Conservation (phyloP, 31 red algal species). For the Porphyra umbilicalis region DNA sequence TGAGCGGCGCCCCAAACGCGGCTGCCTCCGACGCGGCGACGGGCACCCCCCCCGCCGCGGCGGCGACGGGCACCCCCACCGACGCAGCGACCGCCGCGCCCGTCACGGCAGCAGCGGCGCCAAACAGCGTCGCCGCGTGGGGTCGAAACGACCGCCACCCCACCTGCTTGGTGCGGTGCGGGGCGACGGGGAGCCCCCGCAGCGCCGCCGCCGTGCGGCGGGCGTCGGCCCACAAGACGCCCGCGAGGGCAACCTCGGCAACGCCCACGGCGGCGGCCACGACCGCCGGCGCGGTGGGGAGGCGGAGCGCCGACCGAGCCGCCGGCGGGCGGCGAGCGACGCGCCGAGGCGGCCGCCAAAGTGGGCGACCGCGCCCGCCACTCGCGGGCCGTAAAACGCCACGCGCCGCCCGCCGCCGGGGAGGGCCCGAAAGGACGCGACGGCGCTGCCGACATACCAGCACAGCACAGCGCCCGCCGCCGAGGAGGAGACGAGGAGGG, state of each 20-base stretch:
- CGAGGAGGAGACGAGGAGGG: background rate
- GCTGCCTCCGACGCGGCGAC: background rate
- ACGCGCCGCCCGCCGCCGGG: background rate
- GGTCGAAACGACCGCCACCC: background rate
- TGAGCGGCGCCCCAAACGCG: background rate
- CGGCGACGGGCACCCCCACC: background rate
- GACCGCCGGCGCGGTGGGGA: background rate
- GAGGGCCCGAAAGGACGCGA: background rate
- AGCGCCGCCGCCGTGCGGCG: background rate
- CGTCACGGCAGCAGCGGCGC: background rate
- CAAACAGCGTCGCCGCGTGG: background rate
- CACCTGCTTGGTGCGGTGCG: background rate
- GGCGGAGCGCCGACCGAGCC: background rate
- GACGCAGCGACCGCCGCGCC: background rate
- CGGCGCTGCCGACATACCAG: background rate
- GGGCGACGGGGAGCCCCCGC: background rate
- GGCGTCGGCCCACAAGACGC: background rate
- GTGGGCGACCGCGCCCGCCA: background rate
- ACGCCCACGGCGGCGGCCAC: background rate
- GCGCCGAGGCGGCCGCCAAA: background rate
- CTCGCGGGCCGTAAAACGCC: background rate
- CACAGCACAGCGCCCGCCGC: background rate
- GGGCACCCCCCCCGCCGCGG: background rate
- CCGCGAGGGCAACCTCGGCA: background rate
- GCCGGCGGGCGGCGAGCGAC: background rate